These are phyloP conservation scores for Pseudozyma sp. DNA, from an alignment of 1,284 basidiomycete genomes.

Conservation along the genomic window DNA sequence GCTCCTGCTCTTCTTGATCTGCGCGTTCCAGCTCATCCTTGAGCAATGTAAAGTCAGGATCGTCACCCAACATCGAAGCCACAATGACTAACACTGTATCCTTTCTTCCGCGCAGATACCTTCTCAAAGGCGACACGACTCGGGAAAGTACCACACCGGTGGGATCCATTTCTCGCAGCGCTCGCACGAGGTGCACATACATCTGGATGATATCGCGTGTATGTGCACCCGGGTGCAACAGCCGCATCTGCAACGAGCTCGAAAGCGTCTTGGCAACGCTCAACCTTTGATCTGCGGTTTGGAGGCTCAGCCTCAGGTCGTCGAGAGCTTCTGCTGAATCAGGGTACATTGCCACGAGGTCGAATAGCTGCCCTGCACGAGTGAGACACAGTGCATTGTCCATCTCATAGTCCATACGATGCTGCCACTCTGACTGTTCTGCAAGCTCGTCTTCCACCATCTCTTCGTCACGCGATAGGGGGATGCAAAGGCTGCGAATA, in stretches of 20 bases:
- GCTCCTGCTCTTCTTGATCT: constrained; percentile 41
- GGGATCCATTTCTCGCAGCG: constrained; percentile 88
- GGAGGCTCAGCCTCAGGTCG: constrained; percentile 79
- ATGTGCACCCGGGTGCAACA: constrained; percentile 95
- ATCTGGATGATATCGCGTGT: constrained; percentile 90
- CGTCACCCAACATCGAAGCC: constrained; percentile 63
- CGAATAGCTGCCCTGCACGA: constrained; percentile 78
- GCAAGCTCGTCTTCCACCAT: constrained; percentile 4
- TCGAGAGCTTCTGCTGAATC: constrained; percentile 86
- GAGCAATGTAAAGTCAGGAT: constrained; percentile 60
- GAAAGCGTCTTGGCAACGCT: constrained; percentile 77
- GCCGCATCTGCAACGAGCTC: constrained; percentile 74
- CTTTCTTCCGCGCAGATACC: constrained; percentile 58
- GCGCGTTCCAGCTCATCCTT: constrained; percentile 58
- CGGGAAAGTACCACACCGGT: constrained; percentile 82
- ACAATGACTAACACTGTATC: constrained; percentile 66
- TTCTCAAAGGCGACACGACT: constrained; percentile 60
- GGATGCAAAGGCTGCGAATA: constrained; percentile 26
- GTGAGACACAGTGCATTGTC: constrained; percentile 47
- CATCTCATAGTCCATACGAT: constrained; percentile 52
- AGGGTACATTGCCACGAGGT: constrained; percentile 93
- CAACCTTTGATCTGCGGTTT: constrained; percentile 63
- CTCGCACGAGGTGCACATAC: constrained; percentile 95
- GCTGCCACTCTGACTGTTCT: constrained; percentile 26
- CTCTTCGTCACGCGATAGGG: neutral